Evolutionary conservation across 176 grass and related monocot species (phyloP).

Genomic region (Miscanthus lutarioriparius): DNA sequence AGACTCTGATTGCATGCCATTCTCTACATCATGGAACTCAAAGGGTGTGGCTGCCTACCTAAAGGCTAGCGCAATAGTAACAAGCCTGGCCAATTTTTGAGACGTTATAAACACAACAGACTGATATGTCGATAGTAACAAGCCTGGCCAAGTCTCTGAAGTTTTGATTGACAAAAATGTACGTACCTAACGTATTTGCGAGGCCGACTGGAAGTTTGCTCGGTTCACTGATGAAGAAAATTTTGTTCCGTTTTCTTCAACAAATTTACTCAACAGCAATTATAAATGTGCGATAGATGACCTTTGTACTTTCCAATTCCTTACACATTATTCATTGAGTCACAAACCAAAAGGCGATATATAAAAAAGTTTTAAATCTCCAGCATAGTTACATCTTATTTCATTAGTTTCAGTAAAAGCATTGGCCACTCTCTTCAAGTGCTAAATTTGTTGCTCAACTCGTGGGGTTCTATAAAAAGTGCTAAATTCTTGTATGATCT

Average conservation of each 20-base stretch:
- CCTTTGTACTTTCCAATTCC: background rate
- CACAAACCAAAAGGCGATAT: conserved; percentile 32
- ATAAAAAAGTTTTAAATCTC: background rate
- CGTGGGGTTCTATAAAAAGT: background rate
- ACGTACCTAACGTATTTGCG: background rate
- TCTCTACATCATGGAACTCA: background rate
- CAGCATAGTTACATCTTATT: background rate
- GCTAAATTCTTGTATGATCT: background rate
- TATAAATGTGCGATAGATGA: background rate
- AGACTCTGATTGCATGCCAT: background rate
- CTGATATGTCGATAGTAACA: background rate
- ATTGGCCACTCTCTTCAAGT: background rate
- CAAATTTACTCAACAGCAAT: background rate
- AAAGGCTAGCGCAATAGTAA: background rate
- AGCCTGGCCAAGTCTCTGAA: background rate
- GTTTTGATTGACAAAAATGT: background rate
- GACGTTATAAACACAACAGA: background rate
- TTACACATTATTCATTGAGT: background rate
- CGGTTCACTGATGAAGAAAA: background rate
- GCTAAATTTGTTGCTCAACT: background rate
- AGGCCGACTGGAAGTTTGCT: background rate
- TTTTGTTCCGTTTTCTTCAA: background rate
- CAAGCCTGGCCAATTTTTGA: background rate
- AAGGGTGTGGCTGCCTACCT: background rate
- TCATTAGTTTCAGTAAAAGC: background rate